phyloP scores from a whole-genome alignment of 2,329 filamentous ascomycete species.

The Penicillium sp. region DNA sequence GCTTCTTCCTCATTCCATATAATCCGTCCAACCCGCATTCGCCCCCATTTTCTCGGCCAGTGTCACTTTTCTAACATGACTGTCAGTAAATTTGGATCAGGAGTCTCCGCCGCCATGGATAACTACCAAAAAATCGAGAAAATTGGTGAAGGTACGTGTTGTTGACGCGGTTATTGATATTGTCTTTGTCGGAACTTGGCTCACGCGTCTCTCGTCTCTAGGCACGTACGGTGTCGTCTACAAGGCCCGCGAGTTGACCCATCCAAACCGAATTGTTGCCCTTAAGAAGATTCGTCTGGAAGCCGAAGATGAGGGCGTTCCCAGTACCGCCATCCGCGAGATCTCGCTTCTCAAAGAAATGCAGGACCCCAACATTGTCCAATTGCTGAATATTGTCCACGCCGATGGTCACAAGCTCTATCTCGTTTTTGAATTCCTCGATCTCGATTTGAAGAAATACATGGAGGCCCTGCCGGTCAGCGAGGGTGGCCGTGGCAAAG shows the following conservation, averaged over 20 bases:
- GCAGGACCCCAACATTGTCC: slow-evolving; percentile 86
- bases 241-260: slow-evolving; percentile 82
- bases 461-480: slow-evolving; percentile 86
- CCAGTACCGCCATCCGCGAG: slow-evolving; percentile 88
- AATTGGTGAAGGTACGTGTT: slow-evolving; percentile 78
- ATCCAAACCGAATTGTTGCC: slow-evolving; percentile 80
- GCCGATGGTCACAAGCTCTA: slow-evolving; percentile 94
- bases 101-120: slow-evolving; percentile 61
- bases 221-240: slow-evolving; percentile 95
- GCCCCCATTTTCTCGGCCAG: background rate
- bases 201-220: slow-evolving; percentile 39
- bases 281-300: slow-evolving; percentile 95
- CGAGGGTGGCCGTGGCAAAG: slow-evolving; percentile 81
- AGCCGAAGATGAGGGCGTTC: slow-evolving; percentile 90
- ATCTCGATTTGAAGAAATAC: slow-evolving; percentile 90
- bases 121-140: slow-evolving; percentile 97
- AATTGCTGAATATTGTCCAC: slow-evolving; percentile 86
- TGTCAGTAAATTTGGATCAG: background rate
- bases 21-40: slow-evolving; percentile 10
- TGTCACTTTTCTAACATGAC: slow-evolving; percentile 6
- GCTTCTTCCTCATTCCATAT: slow-evolving; percentile 10
- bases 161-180: slow-evolving; percentile 1
- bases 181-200: slow-evolving; percentile 1
- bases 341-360: slow-evolving; percentile 94
- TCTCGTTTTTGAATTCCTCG: slow-evolving; percentile 87